These are phyloP conservation scores for Tetracladium maxilliforme DNA, from an alignment of 2,329 filamentous ascomycete genomes.

Conservation along the genomic window DNA sequence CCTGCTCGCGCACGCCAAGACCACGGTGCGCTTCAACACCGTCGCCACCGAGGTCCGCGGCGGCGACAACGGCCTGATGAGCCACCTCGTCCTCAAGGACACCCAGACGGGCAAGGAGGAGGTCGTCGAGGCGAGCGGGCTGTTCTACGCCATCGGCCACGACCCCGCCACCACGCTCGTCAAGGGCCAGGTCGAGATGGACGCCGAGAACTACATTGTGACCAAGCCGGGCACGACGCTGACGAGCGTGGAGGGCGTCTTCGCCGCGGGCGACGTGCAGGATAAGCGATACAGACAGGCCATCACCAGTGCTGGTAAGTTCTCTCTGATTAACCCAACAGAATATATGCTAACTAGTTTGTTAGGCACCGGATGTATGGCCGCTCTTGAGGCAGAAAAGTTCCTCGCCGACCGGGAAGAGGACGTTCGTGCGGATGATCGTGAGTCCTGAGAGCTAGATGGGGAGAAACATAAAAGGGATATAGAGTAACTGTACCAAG, in stretches of 20 bases:
- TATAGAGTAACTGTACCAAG: too few species aligned
- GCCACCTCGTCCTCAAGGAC: constrained; percentile 71
- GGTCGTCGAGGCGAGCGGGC: constrained; percentile 75
- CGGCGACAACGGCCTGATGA: constrained; percentile 77
- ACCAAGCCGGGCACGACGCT: constrained; percentile 79
- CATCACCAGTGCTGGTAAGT: constrained; percentile 87
- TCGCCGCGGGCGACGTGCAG: constrained; percentile 94
- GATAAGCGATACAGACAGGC: constrained; percentile 97
- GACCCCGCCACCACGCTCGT: constrained; percentile 85
- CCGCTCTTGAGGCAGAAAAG: constrained; percentile 91
- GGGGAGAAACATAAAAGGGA: too few species aligned
- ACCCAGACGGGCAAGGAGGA: constrained; percentile 61
- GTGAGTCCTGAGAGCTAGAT: too few species aligned
- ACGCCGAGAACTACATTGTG: constrained; percentile 80
- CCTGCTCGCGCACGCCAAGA: constrained; percentile 70
- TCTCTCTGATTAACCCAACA: constrained; percentile 1
- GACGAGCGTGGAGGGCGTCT: constrained; percentile 83
- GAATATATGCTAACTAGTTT: constrained; percentile 7
- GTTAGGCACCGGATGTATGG: constrained; percentile 81
- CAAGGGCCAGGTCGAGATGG: constrained; percentile 78
- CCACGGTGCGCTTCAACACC: constrained; percentile 78
- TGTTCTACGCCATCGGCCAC: constrained; percentile 97
- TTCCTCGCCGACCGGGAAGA: constrained; percentile 55
- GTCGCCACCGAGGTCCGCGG: constrained; percentile 74
- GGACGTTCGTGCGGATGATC: too few species aligned